Conservation (phyloP, 129 eudicot genomes). For the Apium graveolens region DNA sequence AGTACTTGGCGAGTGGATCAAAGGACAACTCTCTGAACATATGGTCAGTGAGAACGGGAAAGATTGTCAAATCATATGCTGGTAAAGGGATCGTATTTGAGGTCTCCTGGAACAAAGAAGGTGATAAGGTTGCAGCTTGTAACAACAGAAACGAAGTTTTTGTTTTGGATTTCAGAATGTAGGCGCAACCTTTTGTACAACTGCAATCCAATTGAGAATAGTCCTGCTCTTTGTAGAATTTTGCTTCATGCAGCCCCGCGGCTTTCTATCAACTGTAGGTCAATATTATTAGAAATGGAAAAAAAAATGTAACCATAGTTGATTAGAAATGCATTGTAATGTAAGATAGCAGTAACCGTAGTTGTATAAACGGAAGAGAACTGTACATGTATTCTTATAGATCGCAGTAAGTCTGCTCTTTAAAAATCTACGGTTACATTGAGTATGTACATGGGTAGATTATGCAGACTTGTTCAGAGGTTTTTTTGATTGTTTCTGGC, state of each 20-base stretch:
- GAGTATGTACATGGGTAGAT: too few relatives aligned
- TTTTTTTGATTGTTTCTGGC: not conserved
- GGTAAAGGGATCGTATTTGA: conserved; percentile 40
- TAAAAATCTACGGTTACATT: too few relatives aligned
- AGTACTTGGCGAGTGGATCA: conserved; percentile 59
- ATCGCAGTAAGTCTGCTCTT: too few relatives aligned
- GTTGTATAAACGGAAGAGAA: too few relatives aligned
- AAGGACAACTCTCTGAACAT: conserved; percentile 31
- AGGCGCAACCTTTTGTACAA: not conserved
- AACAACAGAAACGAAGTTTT: conserved; percentile 28
- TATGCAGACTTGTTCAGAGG: not conserved
- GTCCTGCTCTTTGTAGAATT: not conserved
- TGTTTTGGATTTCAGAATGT: conserved; percentile 42
- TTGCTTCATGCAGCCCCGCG: not conserved
- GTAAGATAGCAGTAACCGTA: not conserved
- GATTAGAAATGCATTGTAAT: too few relatives aligned
- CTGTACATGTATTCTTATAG: too few relatives aligned
- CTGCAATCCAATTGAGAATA: not conserved
- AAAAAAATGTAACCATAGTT: too few relatives aligned
- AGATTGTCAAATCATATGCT: conserved; percentile 35
- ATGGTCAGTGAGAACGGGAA: conserved; percentile 51
- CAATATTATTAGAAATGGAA: too few relatives aligned
- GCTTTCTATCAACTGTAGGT: not conserved
- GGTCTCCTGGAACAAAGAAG: conserved; percentile 55
- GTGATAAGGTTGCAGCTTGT: conserved; percentile 46